These are phyloP conservation scores for Coprinopsis strossmayeri DNA, from an alignment of 768 basidiomycete genomes.

Conservation along the genomic window DNA sequence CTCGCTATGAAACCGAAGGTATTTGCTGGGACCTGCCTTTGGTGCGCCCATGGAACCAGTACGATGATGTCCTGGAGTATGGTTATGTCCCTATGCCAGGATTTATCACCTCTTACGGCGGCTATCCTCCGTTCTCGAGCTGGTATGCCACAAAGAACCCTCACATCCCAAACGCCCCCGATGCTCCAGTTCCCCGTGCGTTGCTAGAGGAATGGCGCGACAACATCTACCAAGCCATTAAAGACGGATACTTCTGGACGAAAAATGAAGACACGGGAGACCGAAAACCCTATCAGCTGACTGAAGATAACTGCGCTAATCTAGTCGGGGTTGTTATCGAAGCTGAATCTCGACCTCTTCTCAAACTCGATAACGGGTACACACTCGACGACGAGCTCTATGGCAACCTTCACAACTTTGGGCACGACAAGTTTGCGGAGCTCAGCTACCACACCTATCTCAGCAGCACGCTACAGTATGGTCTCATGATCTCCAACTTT, in stretches of 20 bases:
- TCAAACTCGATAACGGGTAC: background rate
- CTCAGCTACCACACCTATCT: background rate
- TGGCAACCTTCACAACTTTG: background rate
- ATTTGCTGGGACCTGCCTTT: background rate
- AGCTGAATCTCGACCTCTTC: background rate
- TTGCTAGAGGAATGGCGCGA: background rate
- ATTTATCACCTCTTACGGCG: background rate
- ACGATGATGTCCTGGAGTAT: background rate
- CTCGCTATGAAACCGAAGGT: background rate
- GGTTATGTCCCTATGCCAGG: background rate
- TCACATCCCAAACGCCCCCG: background rate
- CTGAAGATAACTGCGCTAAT: background rate
- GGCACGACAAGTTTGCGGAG: conserved; percentile 1
- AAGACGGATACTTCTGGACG: background rate
- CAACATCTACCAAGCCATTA: background rate
- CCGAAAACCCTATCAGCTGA: background rate
- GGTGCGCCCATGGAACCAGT: background rate
- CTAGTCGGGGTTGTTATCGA: background rate
- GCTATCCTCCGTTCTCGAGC: background rate
- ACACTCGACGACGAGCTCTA: background rate
- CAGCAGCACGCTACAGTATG: background rate
- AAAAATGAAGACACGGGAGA: background rate
- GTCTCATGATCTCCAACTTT: conserved; percentile 1
- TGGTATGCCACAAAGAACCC: background rate
- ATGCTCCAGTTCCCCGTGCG: background rate